Base-by-base conservation (phyloP, 2,329 filamentous ascomycete species). In the Diaporthe sp. region DNA sequence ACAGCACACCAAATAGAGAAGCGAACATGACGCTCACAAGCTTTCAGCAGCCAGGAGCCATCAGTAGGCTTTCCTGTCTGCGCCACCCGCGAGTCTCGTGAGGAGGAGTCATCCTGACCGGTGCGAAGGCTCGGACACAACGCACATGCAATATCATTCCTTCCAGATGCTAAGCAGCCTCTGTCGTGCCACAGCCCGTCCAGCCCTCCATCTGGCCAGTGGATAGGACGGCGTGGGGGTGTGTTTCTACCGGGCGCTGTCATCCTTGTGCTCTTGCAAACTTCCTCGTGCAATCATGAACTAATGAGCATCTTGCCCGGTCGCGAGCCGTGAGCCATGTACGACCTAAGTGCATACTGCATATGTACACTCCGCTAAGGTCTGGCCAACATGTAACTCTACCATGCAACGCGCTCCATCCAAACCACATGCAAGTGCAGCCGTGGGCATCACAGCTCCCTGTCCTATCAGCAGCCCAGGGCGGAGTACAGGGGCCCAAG, bases 381-480 rank as follows among this genome's bases (percentile, higher is more conserved):
- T 42, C 33, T 30, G 25, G n/a, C 67, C 67, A 47, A 13, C 28
- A 67, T 52, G 52, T 35, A 33, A 35, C 55, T 40, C 58, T 60
- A 30, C 69, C 42, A 40, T 61, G 42, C 52, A 35, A 19, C 19
- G 17, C 52, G 52, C 52, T 33, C 33, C 19, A 70, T n/a, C 28
- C 28, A n/a, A n/a, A 28, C 25, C 52, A 50, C 30, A 50, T 71
- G 69, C 57, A 64, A 64, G 69, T 61, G 42, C 57, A 72, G 33
- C 50, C 38, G 33, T 40, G 40, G 19, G 22, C 28, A 50, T 40
- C 19, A 50, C 38, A 71, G 13, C 28, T 71, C n/a, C 5, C 15
- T 50, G 30, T 71, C 54, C 69, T 54, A 30, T 71, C 55, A 64
- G 55, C 33, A 30, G 45, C 35, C n/a, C 12, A 7, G 10, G 22